Evolutionary conservation across 169 alveolate genomes (phyloP).

Genomic region (Babesia divergens): DNA sequence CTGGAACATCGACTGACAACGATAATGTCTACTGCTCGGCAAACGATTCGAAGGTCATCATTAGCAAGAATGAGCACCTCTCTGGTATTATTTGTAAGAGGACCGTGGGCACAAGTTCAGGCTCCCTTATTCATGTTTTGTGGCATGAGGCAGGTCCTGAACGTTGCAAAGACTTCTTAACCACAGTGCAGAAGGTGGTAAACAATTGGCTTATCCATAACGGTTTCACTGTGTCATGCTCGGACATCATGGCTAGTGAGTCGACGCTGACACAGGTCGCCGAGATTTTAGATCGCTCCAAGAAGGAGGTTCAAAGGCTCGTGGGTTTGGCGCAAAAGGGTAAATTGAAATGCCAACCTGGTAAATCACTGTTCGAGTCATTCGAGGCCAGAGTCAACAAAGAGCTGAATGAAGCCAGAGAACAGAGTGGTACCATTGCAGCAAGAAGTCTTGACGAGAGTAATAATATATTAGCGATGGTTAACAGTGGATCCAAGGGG

Average conservation of each 20-base stretch:
- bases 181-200: conserved; percentile 92
- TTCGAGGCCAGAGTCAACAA: conserved; percentile 96
- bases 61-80: conserved; percentile 93
- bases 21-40: conserved; percentile 38
- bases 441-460: conserved; percentile 89
- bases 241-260: conserved; percentile 95
- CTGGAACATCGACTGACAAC: conserved; percentile 43
- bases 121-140: conserved; percentile 95
- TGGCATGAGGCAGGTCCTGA: conserved; percentile 99
- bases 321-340: conserved; percentile 92
- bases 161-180: conserved; percentile 90
- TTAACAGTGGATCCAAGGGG: conserved; percentile 96
- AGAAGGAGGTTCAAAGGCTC: conserved; percentile 81
- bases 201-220: conserved; percentile 95
- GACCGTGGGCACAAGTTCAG: conserved; percentile 97
- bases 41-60: conserved; percentile 82
- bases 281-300: conserved; percentile 83
- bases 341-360: conserved; percentile 96
- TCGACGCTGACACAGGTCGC: conserved; percentile 86
- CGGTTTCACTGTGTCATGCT: conserved; percentile 98
- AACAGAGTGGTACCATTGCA: conserved; percentile 86
- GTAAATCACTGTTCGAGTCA: conserved; percentile 96
- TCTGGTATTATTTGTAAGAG: conserved; percentile 96
- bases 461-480: conserved; percentile 98
- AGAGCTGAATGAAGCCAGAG: conserved; percentile 95